Base-by-base conservation (phyloP, 345 rosid species). In the Eutrema japonicum region DNA sequence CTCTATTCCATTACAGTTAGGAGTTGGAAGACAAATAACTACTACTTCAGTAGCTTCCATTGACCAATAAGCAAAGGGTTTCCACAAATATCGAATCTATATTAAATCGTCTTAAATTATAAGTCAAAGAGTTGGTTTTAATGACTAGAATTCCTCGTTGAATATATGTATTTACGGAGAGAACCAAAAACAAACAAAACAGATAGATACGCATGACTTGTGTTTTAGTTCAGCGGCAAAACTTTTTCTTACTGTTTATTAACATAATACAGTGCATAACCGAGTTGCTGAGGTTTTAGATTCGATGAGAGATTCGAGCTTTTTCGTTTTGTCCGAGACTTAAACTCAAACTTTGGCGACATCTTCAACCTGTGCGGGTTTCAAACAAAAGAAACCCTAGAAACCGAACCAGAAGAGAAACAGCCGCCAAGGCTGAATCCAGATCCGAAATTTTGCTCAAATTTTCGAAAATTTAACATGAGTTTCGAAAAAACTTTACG, bases 1-100 rank as follows among this genome's bases (percentile, higher is more conserved):
- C 76, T 70, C 76, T 64, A 70, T 77, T 70, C 80, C 55, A 64
- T 64, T 77, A 70, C 67, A 70, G 76, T 48, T 77, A 77, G 80
- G 13, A 40, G 80, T 64, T 77, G 76, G 76, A 77, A 51, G 71
- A 70, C 61, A 55, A 71, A 70, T 62, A 69, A 62, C 70, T 63
- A 45, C 22, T 46, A 45, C 22, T 46, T 61, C 74, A 69, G 45
- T 76, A 45, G 37, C 75, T 53, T 76, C 57, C 79, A 68, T 68
- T 75, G 74, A 68, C 74, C 41, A 75, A 69, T 38, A 69, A 67
- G 48, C 47, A 13, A 67, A 74, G 7, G 59, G 6, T 33, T 62
- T 76, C 79, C 75, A 76, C 75, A 63, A 46, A 62, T 76, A 10
- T 54, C 52, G 64, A 76, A 68, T 68, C 43, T 53, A 61, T 3